Evolutionary conservation across 2,329 filamentous ascomycete genomes (phyloP), one percentile per base, ranked within the genome.

Genomic region (Ophiostoma quercus): DNA sequence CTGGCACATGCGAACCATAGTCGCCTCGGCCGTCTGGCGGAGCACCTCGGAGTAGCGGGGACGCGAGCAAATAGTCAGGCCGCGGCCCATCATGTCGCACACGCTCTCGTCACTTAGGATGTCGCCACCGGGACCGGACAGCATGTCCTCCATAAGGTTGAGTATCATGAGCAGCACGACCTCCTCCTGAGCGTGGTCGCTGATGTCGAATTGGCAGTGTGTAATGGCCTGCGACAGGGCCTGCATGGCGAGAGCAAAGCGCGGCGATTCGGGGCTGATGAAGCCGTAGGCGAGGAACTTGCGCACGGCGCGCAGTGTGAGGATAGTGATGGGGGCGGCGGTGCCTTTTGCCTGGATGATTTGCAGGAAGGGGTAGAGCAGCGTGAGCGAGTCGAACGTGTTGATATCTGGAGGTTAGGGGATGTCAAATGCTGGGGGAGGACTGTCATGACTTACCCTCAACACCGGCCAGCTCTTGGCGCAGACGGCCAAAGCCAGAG

Each of bases 11-110:
- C 92, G 92, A 65, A 98, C 92, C 94, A 99, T 97, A 69, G 93
- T 90, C 76, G 96, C 95, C 79, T 99, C 95, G 1, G 95, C 95
- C 25, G 94, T 96, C 73, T 94, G 87, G 73, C 94, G 88, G 69
- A 99, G 82, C 3, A 98, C 88, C 75, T 97, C 94, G 11, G 94
- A 97, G 72, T 98, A 88, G 69, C 94, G 88, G 69, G 92, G 88
- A 77, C 98, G 94, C 73, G 94, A 99, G 82, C 95, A 99, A 83
- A 99, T 98, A 77, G 93, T 97, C 74, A 99, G 80, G 1, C 94
- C 95, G 1, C 93, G 94, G 78, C 97, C 95, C 94, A 99, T 98
- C 93, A 99, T 98, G 78, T 97, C 93, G 78, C 96, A 99, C 12
- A 99, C 93, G 77, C 94, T 98, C 81, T 98, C 94, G 76, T 99